These are phyloP conservation scores for Cerioporus squamosus DNA, from an alignment of 1,284 basidiomycete species.

Conservation along the genomic window DNA sequence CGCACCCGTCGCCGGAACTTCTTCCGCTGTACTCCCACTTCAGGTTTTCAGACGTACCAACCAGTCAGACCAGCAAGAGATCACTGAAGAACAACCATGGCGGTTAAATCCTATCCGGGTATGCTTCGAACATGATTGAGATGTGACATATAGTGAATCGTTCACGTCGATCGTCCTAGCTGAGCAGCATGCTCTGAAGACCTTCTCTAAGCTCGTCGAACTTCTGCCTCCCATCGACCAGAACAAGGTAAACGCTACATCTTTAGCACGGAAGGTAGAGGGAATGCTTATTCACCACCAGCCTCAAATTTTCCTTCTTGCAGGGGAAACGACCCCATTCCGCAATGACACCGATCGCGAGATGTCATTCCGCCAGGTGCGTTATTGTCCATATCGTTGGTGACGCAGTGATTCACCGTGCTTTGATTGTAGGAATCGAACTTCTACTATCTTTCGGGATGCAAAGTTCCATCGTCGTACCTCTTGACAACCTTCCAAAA, in stretches of 20 bases:
- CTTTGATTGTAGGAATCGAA: constrained; percentile 70
- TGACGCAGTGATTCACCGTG: background rate
- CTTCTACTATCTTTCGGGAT: constrained; percentile 87
- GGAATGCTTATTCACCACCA: constrained; percentile 26
- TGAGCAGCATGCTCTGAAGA: constrained; percentile 52
- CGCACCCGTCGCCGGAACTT: no score
- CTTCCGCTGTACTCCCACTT: no score
- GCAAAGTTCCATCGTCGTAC: constrained; percentile 71
- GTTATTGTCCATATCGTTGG: background rate
- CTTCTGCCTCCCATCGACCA: constrained; percentile 51
- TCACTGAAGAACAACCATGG: no score
- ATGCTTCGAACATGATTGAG: no score
- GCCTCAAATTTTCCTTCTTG: constrained; percentile 68
- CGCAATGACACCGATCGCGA: constrained; percentile 92
- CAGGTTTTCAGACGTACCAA: no score
- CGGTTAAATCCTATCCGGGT: no score
- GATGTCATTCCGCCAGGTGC: constrained; percentile 66
- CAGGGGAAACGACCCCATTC: constrained; percentile 63
- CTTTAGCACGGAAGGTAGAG: background rate
- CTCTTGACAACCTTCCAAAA: constrained; percentile 66
- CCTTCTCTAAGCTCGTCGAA: constrained; percentile 51
- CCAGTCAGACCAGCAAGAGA: no score
- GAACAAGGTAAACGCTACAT: constrained; percentile 46
- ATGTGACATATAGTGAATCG: no score
- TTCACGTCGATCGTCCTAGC: constrained; percentile 36